Base-by-base conservation (phyloP, 257 asterid genomes). In the Solanum gracilifrons region DNA sequence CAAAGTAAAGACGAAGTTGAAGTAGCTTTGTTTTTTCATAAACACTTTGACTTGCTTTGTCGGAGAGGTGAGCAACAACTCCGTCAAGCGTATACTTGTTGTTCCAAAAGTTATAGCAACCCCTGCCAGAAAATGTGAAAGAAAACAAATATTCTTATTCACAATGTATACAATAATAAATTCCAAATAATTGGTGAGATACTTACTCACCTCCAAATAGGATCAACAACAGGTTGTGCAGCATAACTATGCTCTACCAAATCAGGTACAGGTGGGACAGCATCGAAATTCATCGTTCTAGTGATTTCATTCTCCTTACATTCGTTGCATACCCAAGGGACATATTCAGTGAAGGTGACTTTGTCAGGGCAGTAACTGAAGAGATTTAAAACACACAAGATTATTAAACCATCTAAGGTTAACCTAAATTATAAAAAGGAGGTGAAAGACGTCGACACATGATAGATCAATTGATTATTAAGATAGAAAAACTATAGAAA, bases 161-260 rank as follows among this genome's bases (percentile, higher is more conserved):
- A 73, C 80, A 73, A 13, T 46, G 20, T 46, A 73, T 33, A 73
- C 25, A 73, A 9, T 29, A 73, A 36, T 74, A 21, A 21, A 74
- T 35, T 33, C 3, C 21, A 18, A 74, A 74, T 74, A 74, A 74
- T 74, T 0, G 0, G 55, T 75, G 32, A 75, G 6, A 11, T 36
- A 37, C 51, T 88, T 89, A 68, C 91, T 92, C 74, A 93, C 98
- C 94, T 93, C 98, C 98, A 95, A 90, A 94, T 87, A 33, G 95
- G 95, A 76, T 60, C 48, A 75, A 48, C 23, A 33, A 87, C 71
- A 62, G 98, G 98, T 23, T 39, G 58, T 60, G 13, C 51, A 43
- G 2, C 51, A 43, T 43, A 1, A 43, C 51, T 43, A 12, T 43
- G 51, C 16, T 43, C 16, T 43, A 43, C 16, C 16, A 43, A 43